Conservation (phyloP, 768 basidiomycete genomes). For the Tricholoma sp. region DNA sequence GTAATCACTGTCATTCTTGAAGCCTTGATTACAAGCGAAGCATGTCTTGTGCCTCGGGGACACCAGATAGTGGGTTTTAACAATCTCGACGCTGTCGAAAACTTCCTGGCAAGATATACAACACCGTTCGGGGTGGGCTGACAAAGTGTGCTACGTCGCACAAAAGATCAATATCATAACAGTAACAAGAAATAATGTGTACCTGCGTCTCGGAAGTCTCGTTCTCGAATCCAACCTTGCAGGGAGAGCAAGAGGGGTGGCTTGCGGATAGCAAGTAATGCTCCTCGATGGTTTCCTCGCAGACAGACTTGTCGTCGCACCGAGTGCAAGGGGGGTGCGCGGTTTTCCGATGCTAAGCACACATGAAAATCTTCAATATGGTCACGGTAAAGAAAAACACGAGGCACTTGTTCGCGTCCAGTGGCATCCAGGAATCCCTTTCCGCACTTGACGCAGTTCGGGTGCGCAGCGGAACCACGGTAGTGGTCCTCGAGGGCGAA, state of each 20-base stretch:
- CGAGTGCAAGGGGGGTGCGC: constrained; percentile 23
- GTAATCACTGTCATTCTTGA: constrained; percentile 16
- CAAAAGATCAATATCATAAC: too few relatives aligned
- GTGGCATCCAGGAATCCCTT: constrained; percentile 33
- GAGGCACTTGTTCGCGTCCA: constrained; percentile 28
- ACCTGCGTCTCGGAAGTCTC: neutral
- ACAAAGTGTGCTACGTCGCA: neutral
- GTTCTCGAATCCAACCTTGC: neutral
- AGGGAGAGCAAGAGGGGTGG: constrained; percentile 17
- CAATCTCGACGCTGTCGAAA: neutral
- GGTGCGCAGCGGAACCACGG: constrained; percentile 37
- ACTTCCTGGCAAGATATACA: neutral
- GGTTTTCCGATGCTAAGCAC: constrained; percentile 26
- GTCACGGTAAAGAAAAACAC: neutral
- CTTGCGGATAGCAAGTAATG: constrained; percentile 34
- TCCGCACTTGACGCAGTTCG: constrained; percentile 41
- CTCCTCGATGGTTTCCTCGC: constrained; percentile 29
- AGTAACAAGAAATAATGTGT: neutral
- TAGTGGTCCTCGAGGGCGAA: constrained; percentile 43
- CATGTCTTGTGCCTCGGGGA: constrained; percentile 1
- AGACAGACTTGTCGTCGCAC: constrained; percentile 22
- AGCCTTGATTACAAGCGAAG: constrained; percentile 1
- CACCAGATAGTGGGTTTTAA: neutral
- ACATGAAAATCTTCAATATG: too few relatives aligned
- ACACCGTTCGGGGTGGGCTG: neutral